These are phyloP conservation scores for Xylaria sp. DNA, from an alignment of 2,329 filamentous ascomycete genomes.

Conservation along the genomic window DNA sequence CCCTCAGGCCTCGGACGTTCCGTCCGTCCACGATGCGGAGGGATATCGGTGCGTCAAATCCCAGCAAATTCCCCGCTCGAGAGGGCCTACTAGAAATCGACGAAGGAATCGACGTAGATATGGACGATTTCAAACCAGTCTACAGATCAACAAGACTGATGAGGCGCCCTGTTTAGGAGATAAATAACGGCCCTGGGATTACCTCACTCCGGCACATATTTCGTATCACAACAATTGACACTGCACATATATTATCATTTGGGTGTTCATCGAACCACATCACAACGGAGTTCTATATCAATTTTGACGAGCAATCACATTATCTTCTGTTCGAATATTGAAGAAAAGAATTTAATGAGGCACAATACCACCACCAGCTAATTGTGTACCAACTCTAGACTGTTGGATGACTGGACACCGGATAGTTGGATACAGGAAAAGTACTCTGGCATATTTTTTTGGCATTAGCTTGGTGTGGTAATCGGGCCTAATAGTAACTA, in stretches of 20 bases:
- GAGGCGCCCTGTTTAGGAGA: conserved; percentile 40
- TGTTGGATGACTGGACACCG: conserved; percentile 7
- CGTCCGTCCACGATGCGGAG: conserved; percentile 65
- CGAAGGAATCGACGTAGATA: conserved; percentile 50
- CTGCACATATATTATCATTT: conserved; percentile 32
- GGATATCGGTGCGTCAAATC: conserved; percentile 51
- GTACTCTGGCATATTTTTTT: conserved; percentile 24
- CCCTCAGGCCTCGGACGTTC: conserved; percentile 60
- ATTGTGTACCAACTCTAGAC: conserved; percentile 3
- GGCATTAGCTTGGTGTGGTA: conserved; percentile 24
- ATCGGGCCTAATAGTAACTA: conserved; percentile 9
- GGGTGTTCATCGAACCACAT: conserved; percentile 41
- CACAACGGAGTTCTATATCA: conserved; percentile 45
- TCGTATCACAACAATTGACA: conserved; percentile 23
- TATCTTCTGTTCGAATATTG: conserved; percentile 3
- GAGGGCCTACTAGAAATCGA: conserved; percentile 45
- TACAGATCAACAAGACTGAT: conserved; percentile 42
- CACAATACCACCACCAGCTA: conserved; percentile 6
- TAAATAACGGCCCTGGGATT: conserved; percentile 11
- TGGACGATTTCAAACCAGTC: conserved; percentile 46
- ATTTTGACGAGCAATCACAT: conserved; percentile 30
- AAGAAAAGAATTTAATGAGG: not conserved
- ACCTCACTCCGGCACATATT: conserved; percentile 13
- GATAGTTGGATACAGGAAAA: conserved; percentile 25
- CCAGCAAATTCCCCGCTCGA: conserved; percentile 41